These are phyloP conservation scores for Metahyphopichia silvanorum DNA, from an alignment of 805 yeast genomes.

Conservation along the genomic window DNA sequence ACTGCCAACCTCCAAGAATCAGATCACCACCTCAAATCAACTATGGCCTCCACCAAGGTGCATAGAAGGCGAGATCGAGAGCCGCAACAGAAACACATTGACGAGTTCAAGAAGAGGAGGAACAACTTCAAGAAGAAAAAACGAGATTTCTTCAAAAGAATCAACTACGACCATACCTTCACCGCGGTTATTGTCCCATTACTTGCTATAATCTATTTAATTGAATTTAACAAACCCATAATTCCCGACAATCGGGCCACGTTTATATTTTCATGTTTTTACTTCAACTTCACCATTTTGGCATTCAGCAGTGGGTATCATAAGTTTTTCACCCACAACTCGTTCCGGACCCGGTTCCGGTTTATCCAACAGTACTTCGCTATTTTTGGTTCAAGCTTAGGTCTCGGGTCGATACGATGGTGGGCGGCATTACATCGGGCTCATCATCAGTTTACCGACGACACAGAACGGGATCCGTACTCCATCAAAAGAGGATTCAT, in stretches of 20 bases:
- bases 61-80: too few relatives aligned
- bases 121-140: conserved; percentile 32
- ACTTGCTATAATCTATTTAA: conserved; percentile 23
- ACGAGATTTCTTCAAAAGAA: conserved; percentile 32
- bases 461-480: conserved; percentile 87
- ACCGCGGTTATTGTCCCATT: conserved; percentile 34
- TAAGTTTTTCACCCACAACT: conserved; percentile 39
- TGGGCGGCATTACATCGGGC: conserved; percentile 87
- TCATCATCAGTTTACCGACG: conserved; percentile 81
- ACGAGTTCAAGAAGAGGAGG: conserved; percentile 20
- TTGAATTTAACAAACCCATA: conserved; percentile 14
- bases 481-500: conserved; percentile 74
- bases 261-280: conserved; percentile 25
- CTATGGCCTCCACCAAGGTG: too few relatives aligned
- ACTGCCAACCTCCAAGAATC: too few relatives aligned
- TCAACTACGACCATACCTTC: conserved; percentile 31
- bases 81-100: too few relatives aligned
- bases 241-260: conserved; percentile 24
- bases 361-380: conserved; percentile 49
- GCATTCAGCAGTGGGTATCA: conserved; percentile 44
- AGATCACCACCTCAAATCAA: too few relatives aligned
- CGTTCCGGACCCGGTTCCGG: conserved; percentile 24
- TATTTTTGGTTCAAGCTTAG: conserved; percentile 68
- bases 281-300: conserved; percentile 34
- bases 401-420: conserved; percentile 70